Evolutionary conservation across 768 basidiomycete genomes (phyloP), one percentile per base, ranked within the genome.

Genomic region (Tylopilus felleus): DNA sequence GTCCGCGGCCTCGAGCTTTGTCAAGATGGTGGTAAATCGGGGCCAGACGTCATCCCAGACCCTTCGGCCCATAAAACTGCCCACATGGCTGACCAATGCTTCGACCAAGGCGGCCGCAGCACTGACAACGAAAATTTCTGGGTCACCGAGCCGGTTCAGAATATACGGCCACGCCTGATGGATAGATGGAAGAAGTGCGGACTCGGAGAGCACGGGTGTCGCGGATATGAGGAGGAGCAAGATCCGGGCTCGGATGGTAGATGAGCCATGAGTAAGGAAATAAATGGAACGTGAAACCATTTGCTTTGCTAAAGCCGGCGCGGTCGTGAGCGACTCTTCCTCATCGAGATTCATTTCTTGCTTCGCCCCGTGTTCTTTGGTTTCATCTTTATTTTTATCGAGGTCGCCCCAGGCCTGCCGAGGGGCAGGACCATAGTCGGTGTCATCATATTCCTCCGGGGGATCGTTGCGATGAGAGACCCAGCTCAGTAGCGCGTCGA

Each of bases 1-100:
- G 59, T 96, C 92, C 9, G 78, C 82, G n/a, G 68, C 69, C 51
- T 85, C 81, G 21, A 93, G 77, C 19, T 73, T 75, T 3, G 67
- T 69, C 36, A 98, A 71, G 53, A 97, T 76, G 9, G 58, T 63
- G 36, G 73, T 75, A 65, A 96, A 90, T 39, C 79, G 82, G 1
- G 96, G 96, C 95, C 96, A 98, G 19, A 93, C 80, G 58, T 98
- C 90, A 59, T 97, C 92, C 83, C 94, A 88, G 29, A 98, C 80
- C 51, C 89, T 77, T 31, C 83, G 76, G 46, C 80, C 80, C 90
- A 98, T 95, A 72, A 91, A 97, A 50, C 81, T 82, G 23, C 95
- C 97, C 25, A 84, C 81, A 59, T 90, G 76, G 35, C 64, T 72
- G 0, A 83, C 80, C 36, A 99, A 75, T 1, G 80, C 72, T 59